A percentile compares a stretch with the other conserved stretches of the same genome.
Conservation (phyloP, 306 rosid genomes). For the Lotus japonicus region DNA sequence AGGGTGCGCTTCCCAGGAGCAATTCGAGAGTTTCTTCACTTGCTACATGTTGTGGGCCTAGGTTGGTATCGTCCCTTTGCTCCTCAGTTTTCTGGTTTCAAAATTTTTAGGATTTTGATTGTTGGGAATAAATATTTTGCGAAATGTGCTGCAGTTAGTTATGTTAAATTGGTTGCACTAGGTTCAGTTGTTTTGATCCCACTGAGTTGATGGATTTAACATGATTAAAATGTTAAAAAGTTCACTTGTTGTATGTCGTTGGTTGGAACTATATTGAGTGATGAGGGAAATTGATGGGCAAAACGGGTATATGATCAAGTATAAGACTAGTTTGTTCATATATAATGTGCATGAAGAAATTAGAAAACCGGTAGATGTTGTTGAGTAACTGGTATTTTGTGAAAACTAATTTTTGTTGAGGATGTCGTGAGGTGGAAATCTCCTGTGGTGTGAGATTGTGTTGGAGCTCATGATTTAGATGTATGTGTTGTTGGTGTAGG, state of each 20-base stretch:
- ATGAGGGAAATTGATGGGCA: background rate
- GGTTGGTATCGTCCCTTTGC: constrained; percentile 44
- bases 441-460: background rate
- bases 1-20: constrained; percentile 89
- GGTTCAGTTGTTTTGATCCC: background rate
- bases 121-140: no score
- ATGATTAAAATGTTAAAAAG: no score
- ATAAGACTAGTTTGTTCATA: no score
- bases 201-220: no score
- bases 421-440: background rate
- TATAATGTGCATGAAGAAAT: background rate
- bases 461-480: background rate
- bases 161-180: background rate
- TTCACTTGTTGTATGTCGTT: background rate
- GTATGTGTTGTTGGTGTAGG: constrained; percentile 29
- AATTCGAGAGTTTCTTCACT: constrained; percentile 93
- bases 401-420: background rate
- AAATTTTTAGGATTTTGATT: no score
- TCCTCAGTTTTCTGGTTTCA: no score
- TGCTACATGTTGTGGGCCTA: constrained; percentile 94
- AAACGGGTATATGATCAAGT: no score
- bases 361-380: background rate
- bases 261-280: background rate
- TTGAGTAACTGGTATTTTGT: background rate
- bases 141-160: no score